These are phyloP conservation scores for Nemania sp. DNA, from an alignment of 2,329 filamentous ascomycete genomes.

Conservation along the genomic window DNA sequence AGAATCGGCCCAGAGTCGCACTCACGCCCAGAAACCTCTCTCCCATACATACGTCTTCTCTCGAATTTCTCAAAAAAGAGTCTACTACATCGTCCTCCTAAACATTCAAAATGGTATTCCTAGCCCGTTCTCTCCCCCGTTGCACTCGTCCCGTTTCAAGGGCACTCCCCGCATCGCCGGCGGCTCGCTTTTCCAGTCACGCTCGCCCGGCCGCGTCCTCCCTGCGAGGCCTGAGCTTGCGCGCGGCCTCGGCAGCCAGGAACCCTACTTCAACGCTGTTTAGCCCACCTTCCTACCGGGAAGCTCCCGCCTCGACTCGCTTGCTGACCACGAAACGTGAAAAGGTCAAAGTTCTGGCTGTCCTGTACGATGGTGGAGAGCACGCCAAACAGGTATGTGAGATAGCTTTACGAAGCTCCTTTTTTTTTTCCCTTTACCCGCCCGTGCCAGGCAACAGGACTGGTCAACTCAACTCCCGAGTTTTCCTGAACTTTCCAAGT, in stretches of 20 bases:
- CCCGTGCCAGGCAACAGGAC: not conserved
- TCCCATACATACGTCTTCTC: slow-evolving; percentile 1
- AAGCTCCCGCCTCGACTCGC: slow-evolving; percentile 60
- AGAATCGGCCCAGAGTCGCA: not conserved
- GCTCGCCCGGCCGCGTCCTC: slow-evolving; percentile 32
- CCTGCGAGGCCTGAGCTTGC: slow-evolving; percentile 35
- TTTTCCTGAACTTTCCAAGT: not conserved
- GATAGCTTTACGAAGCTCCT: slow-evolving; percentile 36
- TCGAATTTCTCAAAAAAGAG: slow-evolving; percentile 12
- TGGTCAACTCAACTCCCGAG: slow-evolving; percentile 6
- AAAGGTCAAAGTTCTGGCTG: slow-evolving; percentile 93
- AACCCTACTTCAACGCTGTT: slow-evolving; percentile 40
- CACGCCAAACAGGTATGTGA: slow-evolving; percentile 78
- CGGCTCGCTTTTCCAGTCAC: slow-evolving; percentile 37
- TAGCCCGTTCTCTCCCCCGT: slow-evolving; percentile 61
- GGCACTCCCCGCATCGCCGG: slow-evolving; percentile 35
- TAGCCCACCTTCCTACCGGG: slow-evolving; percentile 47
- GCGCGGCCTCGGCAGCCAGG: slow-evolving; percentile 31
- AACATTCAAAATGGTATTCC: slow-evolving; percentile 54
- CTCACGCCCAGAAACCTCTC: slow-evolving; percentile 2
- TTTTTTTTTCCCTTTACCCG: slow-evolving; percentile 4
- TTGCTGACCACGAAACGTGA: slow-evolving; percentile 56
- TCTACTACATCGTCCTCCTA: slow-evolving; percentile 13
- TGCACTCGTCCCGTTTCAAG: slow-evolving; percentile 37
- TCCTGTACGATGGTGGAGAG: slow-evolving; percentile 89